These are phyloP conservation scores for Blastomyces silverae DNA, from an alignment of 2,329 filamentous ascomycete genomes.

Conservation along the genomic window DNA sequence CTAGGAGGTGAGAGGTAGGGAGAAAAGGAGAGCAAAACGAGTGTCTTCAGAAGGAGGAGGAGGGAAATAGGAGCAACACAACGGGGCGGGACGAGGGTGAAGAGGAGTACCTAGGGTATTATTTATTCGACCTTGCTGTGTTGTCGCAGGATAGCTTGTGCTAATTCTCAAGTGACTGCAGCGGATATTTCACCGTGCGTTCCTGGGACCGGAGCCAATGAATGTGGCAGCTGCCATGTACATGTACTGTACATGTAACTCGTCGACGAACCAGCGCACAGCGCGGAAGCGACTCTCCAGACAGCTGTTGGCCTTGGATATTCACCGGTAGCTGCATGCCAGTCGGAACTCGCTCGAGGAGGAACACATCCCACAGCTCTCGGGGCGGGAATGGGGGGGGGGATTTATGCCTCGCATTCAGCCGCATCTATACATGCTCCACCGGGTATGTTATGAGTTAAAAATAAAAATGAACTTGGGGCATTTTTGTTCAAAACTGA, in stretches of 20 bases:
- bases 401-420: not conserved
- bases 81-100: not conserved
- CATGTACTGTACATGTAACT: too few relatives aligned
- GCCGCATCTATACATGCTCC: not conserved
- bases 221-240: conserved; percentile 6
- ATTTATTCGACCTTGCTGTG: not conserved
- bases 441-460: not conserved
- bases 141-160: not conserved
- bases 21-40: not conserved
- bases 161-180: conserved; percentile 4
- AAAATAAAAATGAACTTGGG: not conserved
- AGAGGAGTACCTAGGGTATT: conserved; percentile 3
- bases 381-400: not conserved
- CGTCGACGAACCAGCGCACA: conserved; percentile 1
- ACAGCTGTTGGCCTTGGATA: not conserved
- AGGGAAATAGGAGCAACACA: not conserved
- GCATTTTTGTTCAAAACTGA: not conserved
- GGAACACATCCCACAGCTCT: not conserved
- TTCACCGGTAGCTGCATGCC: not conserved
- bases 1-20: not conserved
- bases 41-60: not conserved
- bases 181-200: conserved; percentile 5
- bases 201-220: conserved; percentile 6
- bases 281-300: conserved; percentile 1
- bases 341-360: not conserved